Evolutionary conservation across 2,329 filamentous ascomycete species (phyloP), one percentile per base, ranked within the genome.

Genomic region (Phialocephala subalpina): DNA sequence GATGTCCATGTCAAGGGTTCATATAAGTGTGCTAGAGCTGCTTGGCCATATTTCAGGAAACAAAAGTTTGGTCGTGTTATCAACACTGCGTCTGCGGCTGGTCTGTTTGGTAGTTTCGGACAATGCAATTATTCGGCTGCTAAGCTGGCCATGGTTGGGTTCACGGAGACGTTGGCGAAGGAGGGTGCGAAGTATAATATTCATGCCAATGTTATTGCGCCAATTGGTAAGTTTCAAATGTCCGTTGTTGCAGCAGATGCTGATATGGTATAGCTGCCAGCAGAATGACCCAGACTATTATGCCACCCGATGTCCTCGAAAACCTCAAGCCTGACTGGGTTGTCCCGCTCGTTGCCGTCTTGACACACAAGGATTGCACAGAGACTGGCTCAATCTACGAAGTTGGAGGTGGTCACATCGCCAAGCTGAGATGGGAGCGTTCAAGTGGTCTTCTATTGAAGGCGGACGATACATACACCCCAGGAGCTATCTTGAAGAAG

Each of bases 151-250:
- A 90, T 97, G 83, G 94, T 99, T 69, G 96, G 95, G 73, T 98
- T 98, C 84, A 97, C 94, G 45, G 95, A 99, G 86, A 97, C 96
- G 3, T 86, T 99, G 69, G 96, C 96, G 67, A 98, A 98, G 86
- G 96, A 99, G 84, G 96, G 96, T 72, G 84, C 88, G 78, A 98
- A 98, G 83, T 99, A 99, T 84, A 98, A 98, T 86, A 98, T 99
- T 73, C 82, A 97, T 75, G 89, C 86, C 84, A 99, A 99, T 80
- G 93, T 93, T 74, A 97, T 99, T 82, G 94, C 96, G 20, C 96
- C 96, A 61, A 94, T 97, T 76, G 76, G 76, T 76, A 73, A 60
- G 72, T 65, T 42, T 66, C 52, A 6, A n/a, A 27, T 42, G 14
- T 49, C 16, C 20, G 14, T 36, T 27, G 8, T 20, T 27, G 25